phyloP scores from a whole-genome alignment of 306 rosid species.

The Amphicarpaea edgeworthii region DNA sequence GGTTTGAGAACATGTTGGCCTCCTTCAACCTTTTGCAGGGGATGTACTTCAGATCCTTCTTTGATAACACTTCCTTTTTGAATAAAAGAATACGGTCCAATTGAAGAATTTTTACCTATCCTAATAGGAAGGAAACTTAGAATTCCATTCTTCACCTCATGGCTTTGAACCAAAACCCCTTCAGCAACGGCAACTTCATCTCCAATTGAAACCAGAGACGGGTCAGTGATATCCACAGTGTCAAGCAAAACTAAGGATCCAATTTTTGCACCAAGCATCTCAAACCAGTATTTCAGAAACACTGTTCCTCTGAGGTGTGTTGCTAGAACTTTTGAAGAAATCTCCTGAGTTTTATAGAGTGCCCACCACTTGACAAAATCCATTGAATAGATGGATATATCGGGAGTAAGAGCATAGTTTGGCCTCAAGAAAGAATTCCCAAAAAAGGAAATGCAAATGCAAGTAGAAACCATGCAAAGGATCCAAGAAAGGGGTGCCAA shows the following conservation, averaged over 20 bases:
- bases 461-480: conserved; percentile 78
- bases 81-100: conserved; percentile 85
- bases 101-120: conserved; percentile 67
- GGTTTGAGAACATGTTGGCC: conserved; percentile 55
- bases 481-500: conserved; percentile 93
- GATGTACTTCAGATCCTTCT: conserved; percentile 66
- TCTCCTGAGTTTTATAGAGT: conserved; percentile 76
- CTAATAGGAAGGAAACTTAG: conserved; percentile 76
- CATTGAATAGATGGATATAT: conserved; percentile 74
- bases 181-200: conserved; percentile 83
- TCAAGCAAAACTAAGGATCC: conserved; percentile 88
- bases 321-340: conserved; percentile 82
- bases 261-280: conserved; percentile 91
- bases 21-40: conserved; percentile 76
- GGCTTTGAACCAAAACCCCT: conserved; percentile 91
- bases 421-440: conserved; percentile 91
- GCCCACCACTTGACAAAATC: conserved; percentile 99
- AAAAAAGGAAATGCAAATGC: conserved; percentile 71
- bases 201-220: conserved; percentile 85
- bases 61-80: conserved; percentile 77
- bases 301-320: conserved; percentile 87
- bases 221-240: conserved; percentile 92
- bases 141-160: conserved; percentile 84
- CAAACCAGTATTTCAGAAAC: conserved; percentile 83
- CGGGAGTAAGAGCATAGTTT: conserved; percentile 78